phyloP scores from a whole-genome alignment of 2,329 filamentous ascomycete species.

The Diaporthe batatas region DNA sequence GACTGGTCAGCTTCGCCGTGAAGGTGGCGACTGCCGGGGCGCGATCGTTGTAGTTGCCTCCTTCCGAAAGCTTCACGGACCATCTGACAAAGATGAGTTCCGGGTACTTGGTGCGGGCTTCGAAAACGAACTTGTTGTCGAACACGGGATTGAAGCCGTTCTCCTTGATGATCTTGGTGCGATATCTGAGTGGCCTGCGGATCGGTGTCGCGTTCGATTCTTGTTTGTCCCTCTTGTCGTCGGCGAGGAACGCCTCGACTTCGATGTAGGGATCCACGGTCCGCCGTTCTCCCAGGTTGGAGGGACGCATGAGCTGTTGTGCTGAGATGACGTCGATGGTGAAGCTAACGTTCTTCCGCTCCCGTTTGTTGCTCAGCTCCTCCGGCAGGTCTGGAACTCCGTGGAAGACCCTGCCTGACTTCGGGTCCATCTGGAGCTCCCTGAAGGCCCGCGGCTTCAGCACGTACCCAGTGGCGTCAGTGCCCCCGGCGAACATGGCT shows the following conservation, averaged over 20 bases:
- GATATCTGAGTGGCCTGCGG: slow-evolving; percentile 77
- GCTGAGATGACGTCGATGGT: slow-evolving; percentile 91
- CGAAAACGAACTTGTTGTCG: slow-evolving; percentile 82
- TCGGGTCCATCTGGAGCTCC: slow-evolving; percentile 67
- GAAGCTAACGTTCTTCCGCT: slow-evolving; percentile 87
- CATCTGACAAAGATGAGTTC: slow-evolving; percentile 94
- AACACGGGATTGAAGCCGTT: slow-evolving; percentile 97
- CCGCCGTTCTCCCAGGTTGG: slow-evolving; percentile 65
- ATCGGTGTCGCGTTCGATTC: slow-evolving; percentile 65
- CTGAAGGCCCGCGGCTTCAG: slow-evolving; percentile 91
- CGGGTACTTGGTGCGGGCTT: slow-evolving; percentile 92
- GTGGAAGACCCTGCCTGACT: slow-evolving; percentile 26
- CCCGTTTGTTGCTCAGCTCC: slow-evolving; percentile 72
- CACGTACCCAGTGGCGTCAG: slow-evolving; percentile 90
- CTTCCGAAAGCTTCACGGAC: slow-evolving; percentile 88
- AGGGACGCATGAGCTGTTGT: slow-evolving; percentile 90
- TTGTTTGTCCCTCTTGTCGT: slow-evolving; percentile 91
- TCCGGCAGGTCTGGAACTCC: slow-evolving; percentile 67
- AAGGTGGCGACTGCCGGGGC: slow-evolving; percentile 83
- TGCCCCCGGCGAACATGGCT: slow-evolving; percentile 95
- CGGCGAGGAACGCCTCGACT: slow-evolving; percentile 93
- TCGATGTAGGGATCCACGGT: slow-evolving; percentile 94
- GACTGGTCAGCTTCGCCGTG: slow-evolving; percentile 89
- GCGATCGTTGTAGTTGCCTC: slow-evolving; percentile 77
- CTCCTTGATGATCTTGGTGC: slow-evolving; percentile 83